Base-by-base conservation (phyloP, 129 eudicot species). In the Chrysanthemum makinoi region DNA sequence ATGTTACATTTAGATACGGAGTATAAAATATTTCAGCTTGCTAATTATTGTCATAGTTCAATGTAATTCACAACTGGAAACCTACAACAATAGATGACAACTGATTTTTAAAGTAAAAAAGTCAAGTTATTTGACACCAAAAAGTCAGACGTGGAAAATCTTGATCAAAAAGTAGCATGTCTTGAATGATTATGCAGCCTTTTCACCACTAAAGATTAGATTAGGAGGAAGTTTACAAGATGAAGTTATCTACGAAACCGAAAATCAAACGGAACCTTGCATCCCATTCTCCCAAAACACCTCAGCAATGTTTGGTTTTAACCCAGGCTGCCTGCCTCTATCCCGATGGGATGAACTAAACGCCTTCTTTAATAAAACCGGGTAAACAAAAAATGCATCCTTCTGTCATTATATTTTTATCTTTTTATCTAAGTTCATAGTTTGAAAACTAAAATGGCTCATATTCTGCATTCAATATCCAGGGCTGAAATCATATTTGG, bases 211-310 rank as follows among this genome's bases (percentile, higher is more conserved):
- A 68, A 89, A 89, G 91, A 89, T 92, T 48, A 85, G 98, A 81
- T 77, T 92, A 63, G 98, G 98, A 50, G 98, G 98, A 20, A 84
- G 95, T 57, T 80, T 92, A 81, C 98, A 92, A 81, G 95, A 92
- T 20, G 87, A 75, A 70, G 80, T 92, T 66, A 63, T 82, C 56
- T 89, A 89, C 22, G 83, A 86, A 83, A 85, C 86, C 10, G 87
- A 80, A 63, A 82, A 85, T 71, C 75, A 73, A 57, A 20, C 33
- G 6, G 65, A 76, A 66, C 83, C 96, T 68, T 92, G 98, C 84
- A 48, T 68, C 18, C 88, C 84, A 48, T 92, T 89, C 66, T 51
- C 65, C 46, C 49, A 67, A 30, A 82, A 82, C 72, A 11, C 71
- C 28, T 82, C 91, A 6, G 81, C 79, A 16, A 51, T 91, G 77